Percentiles rank a stretch among this genome's conserved stretches.
Conservation (phyloP, 305 asterid genomes). For the Vinca major region DNA sequence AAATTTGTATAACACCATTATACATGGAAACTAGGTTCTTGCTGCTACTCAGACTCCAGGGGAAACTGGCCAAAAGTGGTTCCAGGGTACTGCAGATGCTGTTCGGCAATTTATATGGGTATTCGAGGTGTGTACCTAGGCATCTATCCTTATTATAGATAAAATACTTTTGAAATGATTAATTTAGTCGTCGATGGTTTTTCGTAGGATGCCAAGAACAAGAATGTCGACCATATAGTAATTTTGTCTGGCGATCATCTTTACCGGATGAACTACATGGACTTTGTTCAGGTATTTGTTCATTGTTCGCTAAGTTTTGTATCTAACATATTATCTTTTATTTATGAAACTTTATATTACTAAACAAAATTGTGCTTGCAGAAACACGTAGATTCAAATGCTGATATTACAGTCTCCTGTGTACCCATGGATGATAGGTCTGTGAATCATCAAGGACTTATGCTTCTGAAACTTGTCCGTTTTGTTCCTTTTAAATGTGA, state of each 20-base stretch:
- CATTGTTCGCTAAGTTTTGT: not conserved
- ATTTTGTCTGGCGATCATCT: conserved; percentile 96
- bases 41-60: no score
- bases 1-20: no score
- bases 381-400: conserved; percentile 64
- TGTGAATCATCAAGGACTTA: not conserved
- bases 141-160: not conserved
- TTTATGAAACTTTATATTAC: not conserved
- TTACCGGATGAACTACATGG: conserved; percentile 94
- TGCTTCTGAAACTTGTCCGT: not conserved
- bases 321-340: not conserved
- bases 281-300: conserved; percentile 72
- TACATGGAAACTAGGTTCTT: no score
- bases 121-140: conserved; percentile 58
- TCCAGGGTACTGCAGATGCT: conserved; percentile 21
- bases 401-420: conserved; percentile 92
- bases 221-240: conserved; percentile 64
- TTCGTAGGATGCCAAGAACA: conserved; percentile 68
- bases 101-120: conserved; percentile 92
- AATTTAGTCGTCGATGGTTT: not conserved
- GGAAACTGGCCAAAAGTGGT: no score
- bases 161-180: not conserved
- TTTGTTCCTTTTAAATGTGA: not conserved
- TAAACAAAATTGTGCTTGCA: conserved; percentile 31
- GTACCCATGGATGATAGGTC: conserved; percentile 92